Evolutionary conservation across 805 yeast genomes (phyloP).

Genomic region (Henningerozyma blattae): DNA sequence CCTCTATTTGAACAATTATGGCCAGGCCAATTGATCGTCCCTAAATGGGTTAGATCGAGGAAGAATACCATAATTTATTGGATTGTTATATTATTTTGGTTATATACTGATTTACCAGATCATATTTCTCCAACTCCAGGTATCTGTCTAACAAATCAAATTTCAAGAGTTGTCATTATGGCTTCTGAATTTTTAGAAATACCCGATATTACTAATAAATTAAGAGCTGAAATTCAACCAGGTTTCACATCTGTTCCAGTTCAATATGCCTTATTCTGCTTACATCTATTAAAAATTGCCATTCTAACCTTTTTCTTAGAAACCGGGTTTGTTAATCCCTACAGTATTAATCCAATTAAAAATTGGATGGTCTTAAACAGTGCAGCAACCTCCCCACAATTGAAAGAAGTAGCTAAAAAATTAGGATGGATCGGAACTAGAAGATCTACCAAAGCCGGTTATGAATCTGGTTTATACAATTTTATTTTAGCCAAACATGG

Average conservation of each 20-base stretch:
- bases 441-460: conserved; percentile 57
- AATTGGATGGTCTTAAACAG: conserved; percentile 23
- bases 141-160: conserved; percentile 56
- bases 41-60: conserved; percentile 20
- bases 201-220: conserved; percentile 31
- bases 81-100: conserved; percentile 46
- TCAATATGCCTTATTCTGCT: conserved; percentile 56
- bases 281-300: conserved; percentile 55
- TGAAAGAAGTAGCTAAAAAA: conserved; percentile 34
- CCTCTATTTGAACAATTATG: conserved; percentile 50
- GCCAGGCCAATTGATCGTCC: conserved; percentile 81
- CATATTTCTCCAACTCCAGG: conserved; percentile 88
- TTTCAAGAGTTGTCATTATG: conserved; percentile 27
- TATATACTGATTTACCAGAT: conserved; percentile 90
- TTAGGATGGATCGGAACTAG: conserved; percentile 96
- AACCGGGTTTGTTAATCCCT: conserved; percentile 73
- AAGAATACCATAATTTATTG: conserved; percentile 8
- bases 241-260: conserved; percentile 30
- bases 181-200: conserved; percentile 26
- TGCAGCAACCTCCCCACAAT: conserved; percentile 22
- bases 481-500: conserved; percentile 54
- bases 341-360: conserved; percentile 32
- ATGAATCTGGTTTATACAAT: conserved; percentile 57
- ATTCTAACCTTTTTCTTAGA: conserved; percentile 46
- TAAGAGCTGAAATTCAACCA: conserved; percentile 38